phyloP scores from a whole-genome alignment of 2,329 filamentous ascomycete genomes.

The Fusarium sp. region DNA sequence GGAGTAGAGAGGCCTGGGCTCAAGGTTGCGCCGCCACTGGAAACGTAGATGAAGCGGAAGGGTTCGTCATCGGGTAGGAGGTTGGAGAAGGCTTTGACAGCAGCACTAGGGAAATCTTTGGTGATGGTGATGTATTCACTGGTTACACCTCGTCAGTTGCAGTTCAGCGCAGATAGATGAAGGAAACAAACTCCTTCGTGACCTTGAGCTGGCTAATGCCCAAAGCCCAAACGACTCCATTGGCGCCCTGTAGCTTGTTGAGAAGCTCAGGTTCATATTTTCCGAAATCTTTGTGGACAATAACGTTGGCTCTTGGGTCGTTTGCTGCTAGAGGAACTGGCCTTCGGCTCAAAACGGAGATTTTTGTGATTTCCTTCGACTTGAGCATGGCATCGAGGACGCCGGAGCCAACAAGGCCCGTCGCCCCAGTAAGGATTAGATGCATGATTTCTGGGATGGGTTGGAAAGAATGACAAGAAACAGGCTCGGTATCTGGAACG shows the following conservation, averaged over 20 bases:
- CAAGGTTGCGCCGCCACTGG: neutral
- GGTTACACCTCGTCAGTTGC: neutral
- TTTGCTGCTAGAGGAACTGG: neutral
- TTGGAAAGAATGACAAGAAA: neutral
- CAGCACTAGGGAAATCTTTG: neutral
- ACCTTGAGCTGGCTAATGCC: neutral
- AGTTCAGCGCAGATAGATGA: neutral
- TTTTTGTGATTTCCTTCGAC: neutral
- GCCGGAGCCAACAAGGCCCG: neutral
- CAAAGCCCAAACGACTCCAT: neutral
- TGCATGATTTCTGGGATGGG: neutral
- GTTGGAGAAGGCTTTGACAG: neutral
- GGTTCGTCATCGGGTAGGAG: neutral
- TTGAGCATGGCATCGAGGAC: slow-evolving; percentile 5
- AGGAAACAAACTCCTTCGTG: neutral
- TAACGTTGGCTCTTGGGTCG: neutral
- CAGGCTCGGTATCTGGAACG: neutral
- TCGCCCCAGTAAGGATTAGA: neutral
- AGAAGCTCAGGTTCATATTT: neutral
- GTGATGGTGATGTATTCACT: neutral
- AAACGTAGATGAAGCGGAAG: neutral
- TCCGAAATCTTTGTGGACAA: neutral
- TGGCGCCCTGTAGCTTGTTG: neutral
- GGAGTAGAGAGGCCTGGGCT: neutral
- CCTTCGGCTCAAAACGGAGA: neutral